Conservation (phyloP, 116 monocot species). For the Zostera marina region DNA sequence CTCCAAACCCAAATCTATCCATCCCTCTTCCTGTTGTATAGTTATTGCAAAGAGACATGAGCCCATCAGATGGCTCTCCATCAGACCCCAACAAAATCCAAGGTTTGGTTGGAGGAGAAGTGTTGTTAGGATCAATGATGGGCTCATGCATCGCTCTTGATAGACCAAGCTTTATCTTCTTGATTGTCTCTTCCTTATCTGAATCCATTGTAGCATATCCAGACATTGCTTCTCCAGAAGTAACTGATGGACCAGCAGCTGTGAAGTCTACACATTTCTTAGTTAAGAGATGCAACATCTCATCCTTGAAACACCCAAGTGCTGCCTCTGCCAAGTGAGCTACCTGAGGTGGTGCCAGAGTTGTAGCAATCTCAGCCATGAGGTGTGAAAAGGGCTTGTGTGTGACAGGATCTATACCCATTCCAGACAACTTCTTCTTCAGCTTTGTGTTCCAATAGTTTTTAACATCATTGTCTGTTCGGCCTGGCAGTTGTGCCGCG, state of each 20-base stretch:
- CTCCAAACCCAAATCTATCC: slow-evolving; percentile 25
- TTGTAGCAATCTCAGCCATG: slow-evolving; percentile 91
- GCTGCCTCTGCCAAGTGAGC: slow-evolving; percentile 89
- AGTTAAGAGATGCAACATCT: slow-evolving; percentile 89
- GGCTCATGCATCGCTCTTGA: slow-evolving; percentile 56
- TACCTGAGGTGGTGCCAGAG: slow-evolving; percentile 72
- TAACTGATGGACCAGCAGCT: not conserved
- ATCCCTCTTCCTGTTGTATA: slow-evolving; percentile 2
- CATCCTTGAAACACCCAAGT: slow-evolving; percentile 98
- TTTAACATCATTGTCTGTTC: slow-evolving; percentile 96
- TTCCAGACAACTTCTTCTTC: slow-evolving; percentile 87
- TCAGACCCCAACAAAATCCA: slow-evolving; percentile 10
- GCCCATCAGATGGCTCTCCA: slow-evolving; percentile 13
- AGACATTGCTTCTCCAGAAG: not conserved
- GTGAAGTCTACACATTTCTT: slow-evolving; percentile 38
- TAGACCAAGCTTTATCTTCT: slow-evolving; percentile 54
- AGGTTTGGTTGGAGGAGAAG: not conserved
- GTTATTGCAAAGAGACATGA: slow-evolving; percentile 11
- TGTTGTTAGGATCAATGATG: not conserved
- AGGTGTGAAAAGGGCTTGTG: slow-evolving; percentile 98
- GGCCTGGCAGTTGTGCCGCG: slow-evolving; percentile 72
- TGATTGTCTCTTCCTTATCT: slow-evolving; percentile 36
- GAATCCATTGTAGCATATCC: slow-evolving; percentile 1
- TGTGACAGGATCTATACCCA: slow-evolving; percentile 94
- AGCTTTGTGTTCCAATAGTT: slow-evolving; percentile 99